Evolutionary conservation across 345 rosid genomes (phyloP).

Genomic region (Melaleuca quinquenervia): DNA sequence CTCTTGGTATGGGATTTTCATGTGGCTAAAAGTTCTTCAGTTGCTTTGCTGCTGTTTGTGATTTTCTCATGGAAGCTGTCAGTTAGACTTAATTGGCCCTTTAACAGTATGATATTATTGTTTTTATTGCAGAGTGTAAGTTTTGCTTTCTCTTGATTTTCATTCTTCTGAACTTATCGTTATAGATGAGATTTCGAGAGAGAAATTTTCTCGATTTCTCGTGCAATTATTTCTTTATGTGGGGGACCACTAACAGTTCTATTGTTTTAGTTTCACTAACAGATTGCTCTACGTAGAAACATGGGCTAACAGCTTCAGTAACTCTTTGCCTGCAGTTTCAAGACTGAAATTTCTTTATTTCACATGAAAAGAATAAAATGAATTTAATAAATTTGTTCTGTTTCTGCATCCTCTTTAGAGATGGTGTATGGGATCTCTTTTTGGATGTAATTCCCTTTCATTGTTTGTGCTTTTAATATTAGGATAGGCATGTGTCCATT

Average conservation of each 20-base stretch:
- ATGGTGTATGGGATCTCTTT: background rate
- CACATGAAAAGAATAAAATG: background rate
- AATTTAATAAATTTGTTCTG: background rate
- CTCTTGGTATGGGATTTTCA: slow-evolving; percentile 44
- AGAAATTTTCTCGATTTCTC: background rate
- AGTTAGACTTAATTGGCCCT: background rate
- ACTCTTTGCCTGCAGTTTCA: background rate
- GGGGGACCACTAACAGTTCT: background rate
- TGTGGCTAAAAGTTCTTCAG: background rate
- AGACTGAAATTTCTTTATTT: background rate
- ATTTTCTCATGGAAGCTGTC: background rate
- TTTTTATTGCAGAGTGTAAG: background rate
- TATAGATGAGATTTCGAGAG: background rate
- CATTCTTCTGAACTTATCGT: background rate
- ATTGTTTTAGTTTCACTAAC: background rate
- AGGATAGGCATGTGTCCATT: background rate
- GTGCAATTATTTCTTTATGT: background rate
- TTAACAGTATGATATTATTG: background rate
- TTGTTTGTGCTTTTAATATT: background rate
- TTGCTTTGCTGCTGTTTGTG: background rate
- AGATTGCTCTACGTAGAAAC: background rate
- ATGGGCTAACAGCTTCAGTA: background rate
- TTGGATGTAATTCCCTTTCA: background rate
- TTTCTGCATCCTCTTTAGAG: background rate
- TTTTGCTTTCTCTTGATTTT: background rate